Evolutionary conservation across 1,284 basidiomycete genomes (phyloP).

Genomic region (Austroboletus novae-zelandiae): DNA sequence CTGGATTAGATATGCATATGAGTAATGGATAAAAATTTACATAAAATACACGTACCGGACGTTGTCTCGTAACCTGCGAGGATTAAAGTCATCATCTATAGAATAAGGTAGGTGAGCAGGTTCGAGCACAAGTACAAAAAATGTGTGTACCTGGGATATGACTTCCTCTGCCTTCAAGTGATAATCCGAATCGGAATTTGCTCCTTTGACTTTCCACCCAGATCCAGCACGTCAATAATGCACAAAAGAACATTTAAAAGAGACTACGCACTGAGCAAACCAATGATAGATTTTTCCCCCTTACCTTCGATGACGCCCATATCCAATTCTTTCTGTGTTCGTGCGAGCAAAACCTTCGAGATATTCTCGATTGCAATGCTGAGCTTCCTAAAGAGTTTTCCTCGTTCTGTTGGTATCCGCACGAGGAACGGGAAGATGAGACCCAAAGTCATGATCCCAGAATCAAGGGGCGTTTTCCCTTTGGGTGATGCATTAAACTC

Average conservation of each 20-base stretch:
- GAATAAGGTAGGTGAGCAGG: background rate
- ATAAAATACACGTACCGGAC: slow-evolving; percentile 28
- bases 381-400: slow-evolving; percentile 35
- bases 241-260: background rate
- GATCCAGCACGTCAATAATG: background rate
- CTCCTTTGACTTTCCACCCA: slow-evolving; percentile 28
- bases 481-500: slow-evolving; percentile 9
- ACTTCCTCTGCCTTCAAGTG: slow-evolving; percentile 66
- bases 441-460: slow-evolving; percentile 41
- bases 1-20: slow-evolving; percentile 5
- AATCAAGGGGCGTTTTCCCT: slow-evolving; percentile 25
- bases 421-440: slow-evolving; percentile 42
- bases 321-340: slow-evolving; percentile 40
- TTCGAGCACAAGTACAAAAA: background rate
- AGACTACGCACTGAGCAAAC: slow-evolving; percentile 12
- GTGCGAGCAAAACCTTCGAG: slow-evolving; percentile 43
- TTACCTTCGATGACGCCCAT: slow-evolving; percentile 27
- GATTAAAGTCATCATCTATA: slow-evolving; percentile 36
- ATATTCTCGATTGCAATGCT: slow-evolving; percentile 42
- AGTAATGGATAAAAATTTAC: background rate
- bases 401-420: slow-evolving; percentile 43
- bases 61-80: slow-evolving; percentile 42
- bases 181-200: slow-evolving; percentile 38
- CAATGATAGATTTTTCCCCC: slow-evolving; percentile 49
- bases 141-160: slow-evolving; percentile 46